phyloP scores from a whole-genome alignment of 179 eudicot species.

The Monotropa hypopitys region DNA sequence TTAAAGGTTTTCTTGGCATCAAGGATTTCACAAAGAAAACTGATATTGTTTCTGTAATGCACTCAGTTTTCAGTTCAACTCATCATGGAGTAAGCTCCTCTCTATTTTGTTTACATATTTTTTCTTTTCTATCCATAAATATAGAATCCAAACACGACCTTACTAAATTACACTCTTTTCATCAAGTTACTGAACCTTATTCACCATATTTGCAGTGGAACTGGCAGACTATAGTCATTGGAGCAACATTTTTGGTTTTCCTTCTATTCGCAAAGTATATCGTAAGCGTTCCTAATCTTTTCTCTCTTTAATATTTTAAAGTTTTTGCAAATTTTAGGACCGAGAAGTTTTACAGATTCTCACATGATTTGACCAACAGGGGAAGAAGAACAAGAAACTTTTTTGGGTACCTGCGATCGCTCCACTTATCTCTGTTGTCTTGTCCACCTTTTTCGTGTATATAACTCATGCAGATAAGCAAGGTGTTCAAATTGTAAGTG shows the following conservation, averaged over 20 bases:
- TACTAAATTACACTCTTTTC: background rate
- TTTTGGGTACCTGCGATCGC: conserved; percentile 67
- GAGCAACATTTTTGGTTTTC: conserved; percentile 34
- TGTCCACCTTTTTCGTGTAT: conserved; percentile 49
- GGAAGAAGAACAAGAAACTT: conserved; percentile 41
- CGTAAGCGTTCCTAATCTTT: conserved; percentile 21
- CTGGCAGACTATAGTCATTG: conserved; percentile 58
- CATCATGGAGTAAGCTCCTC: conserved; percentile 40
- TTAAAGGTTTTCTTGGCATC: conserved; percentile 56
- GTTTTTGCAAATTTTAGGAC: background rate
- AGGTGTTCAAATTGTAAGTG: conserved; percentile 53
- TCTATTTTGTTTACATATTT: background rate
- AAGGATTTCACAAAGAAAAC: conserved; percentile 42
- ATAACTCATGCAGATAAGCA: conserved; percentile 45
- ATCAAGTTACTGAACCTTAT: background rate
- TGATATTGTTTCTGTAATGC: conserved; percentile 44
- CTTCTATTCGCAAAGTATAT: conserved; percentile 43
- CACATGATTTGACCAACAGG: conserved; percentile 22
- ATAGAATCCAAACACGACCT: background rate
- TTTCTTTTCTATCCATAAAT: background rate
- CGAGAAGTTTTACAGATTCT: background rate
- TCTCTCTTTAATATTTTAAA: background rate
- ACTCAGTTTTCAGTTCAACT: conserved; percentile 30
- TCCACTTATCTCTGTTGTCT: conserved; percentile 43
- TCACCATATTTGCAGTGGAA: conserved; percentile 41